Percentiles rank a stretch among this genome's conserved stretches.
Conservation (phyloP, 139 green algal genomes). For the Picochlorum costavermella region DNA sequence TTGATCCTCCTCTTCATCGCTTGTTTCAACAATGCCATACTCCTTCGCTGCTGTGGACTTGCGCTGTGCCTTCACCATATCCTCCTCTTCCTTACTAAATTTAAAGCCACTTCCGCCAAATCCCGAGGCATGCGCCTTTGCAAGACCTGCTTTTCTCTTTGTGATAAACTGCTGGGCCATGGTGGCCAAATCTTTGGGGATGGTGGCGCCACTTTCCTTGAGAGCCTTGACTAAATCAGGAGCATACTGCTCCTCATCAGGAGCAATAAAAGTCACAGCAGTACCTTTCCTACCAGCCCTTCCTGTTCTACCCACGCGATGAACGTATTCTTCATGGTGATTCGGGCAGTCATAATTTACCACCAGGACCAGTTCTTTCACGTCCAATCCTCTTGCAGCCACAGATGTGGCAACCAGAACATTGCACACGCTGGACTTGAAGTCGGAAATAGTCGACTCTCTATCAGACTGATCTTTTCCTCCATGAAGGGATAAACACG, state of each 20-base stretch:
- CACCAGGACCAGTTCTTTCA: constrained; percentile 87
- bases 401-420: constrained; percentile 83
- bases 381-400: constrained; percentile 90
- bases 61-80: constrained; percentile 37
- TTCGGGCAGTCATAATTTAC: constrained; percentile 97
- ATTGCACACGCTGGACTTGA: constrained; percentile 89
- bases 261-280: constrained; percentile 90
- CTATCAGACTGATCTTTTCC: constrained; percentile 96
- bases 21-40: constrained; percentile 37
- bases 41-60: constrained; percentile 44
- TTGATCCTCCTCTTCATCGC: constrained; percentile 28
- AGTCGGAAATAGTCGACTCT: constrained; percentile 91
- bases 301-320: constrained; percentile 84
- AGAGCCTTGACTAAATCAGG: constrained; percentile 94
- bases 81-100: constrained; percentile 86
- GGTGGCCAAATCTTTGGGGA: constrained; percentile 62
- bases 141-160: constrained; percentile 72
- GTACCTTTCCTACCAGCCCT: constrained; percentile 36
- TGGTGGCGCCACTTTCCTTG: constrained; percentile 54
- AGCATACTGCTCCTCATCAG: constrained; percentile 83
- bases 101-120: constrained; percentile 94
- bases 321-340: constrained; percentile 98
- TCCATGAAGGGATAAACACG: constrained; percentile 89
- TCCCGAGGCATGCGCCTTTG: constrained; percentile 64
- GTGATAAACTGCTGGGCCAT: constrained; percentile 67